Base-by-base conservation (phyloP, 2,329 filamentous ascomycete species). In the Cercospora sp. region DNA sequence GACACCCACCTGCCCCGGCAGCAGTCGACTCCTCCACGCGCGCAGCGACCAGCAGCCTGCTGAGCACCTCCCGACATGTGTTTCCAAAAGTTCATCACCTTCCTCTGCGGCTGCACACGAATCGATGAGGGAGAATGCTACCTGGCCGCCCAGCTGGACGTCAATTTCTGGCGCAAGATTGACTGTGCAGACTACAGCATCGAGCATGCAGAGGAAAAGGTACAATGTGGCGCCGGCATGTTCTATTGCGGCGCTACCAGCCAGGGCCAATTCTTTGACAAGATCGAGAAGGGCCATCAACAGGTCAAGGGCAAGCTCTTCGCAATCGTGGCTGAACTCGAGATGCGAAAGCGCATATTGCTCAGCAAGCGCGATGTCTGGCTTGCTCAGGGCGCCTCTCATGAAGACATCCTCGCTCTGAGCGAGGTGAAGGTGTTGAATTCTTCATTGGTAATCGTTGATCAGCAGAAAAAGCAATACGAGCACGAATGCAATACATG, bases 71-170 rank as follows among this genome's bases (percentile, higher is more conserved):
- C 18, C 18, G 69, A 32, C 49, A 77, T 77, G 76, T 77, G 76
- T 66, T 74, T 69, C 49, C 72, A 73, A 28, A 69, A 67, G 16
- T 73, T 68, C 64, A 66, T 60, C 30, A 45, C 70, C 26, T 74
- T 69, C 65, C 51, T 34, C n/a, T 77, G 76, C 66, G 70, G 73
- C 28, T 75, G 76, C 66, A 65, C n/a, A 16, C 53, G 49, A n/a
- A n/a, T 68, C 16, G 62, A 63, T 18, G 69, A 72, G 24, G n/a
- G 43, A n/a, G 28, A 53, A 21, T 73, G 72, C 65, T 57, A 65
- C 18, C 10, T 69, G 26, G 72, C 70, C 9, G 53, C 61, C 9
- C 59, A 66, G 26, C 66, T 73, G 30, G 70, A 72, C 21, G 24
- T 70, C 59, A 64, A 60, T 26, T 70, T 73, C 51, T 71, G 64